Evolutionary conservation across 2,329 filamentous ascomycete species (phyloP), one percentile per base, ranked within the genome.

Genomic region (Penicillium polonicum): DNA sequence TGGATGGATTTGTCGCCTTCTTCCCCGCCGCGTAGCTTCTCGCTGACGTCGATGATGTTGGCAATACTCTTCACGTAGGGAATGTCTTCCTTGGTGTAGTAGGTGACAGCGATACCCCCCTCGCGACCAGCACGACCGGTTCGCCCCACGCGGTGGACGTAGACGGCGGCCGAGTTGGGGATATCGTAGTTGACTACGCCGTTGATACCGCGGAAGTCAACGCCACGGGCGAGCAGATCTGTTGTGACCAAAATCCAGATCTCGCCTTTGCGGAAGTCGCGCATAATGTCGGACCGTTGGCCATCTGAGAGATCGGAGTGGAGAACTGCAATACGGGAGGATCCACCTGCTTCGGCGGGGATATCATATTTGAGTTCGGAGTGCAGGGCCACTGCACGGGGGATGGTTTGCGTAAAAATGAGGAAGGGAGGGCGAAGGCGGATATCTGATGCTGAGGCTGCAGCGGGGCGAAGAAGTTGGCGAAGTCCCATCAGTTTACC

Each of bases 141-240:
- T 46, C 94, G 85, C 0, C 94, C 94, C 0, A 94, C 92, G 12
- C 94, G 90, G 76, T 99, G 94, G 7, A 99, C 89, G 71, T 99
- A 99, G 1, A 86, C 87, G 0, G 92, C 93, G 5, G 89, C 89
- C 0, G 90, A 92, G n/a, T 88, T 91, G 0, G 94, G 94, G 9
- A 97, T 91, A 73, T 99, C 94, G 77, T 97, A 99, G 76, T 97
- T 99, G 51, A 99, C 90, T 0, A 99, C 92, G 45, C 92, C 92
- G 69, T 97, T 97, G 62, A 99, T 88, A 49, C 94, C 94, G 9
- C 90, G 87, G 78, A 99, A 97, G 75, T 99, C 94, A 41, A 99
- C 88, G 21, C 94, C 94, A 35, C 94, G 89, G 17, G 92, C 89
- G 12, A 99, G 82, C 8, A 99, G 84, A 71, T 99, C 94, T 0